These are phyloP conservation scores for Cyclanthera cordifolia DNA, from an alignment of 306 rosid species.

Conservation along the genomic window DNA sequence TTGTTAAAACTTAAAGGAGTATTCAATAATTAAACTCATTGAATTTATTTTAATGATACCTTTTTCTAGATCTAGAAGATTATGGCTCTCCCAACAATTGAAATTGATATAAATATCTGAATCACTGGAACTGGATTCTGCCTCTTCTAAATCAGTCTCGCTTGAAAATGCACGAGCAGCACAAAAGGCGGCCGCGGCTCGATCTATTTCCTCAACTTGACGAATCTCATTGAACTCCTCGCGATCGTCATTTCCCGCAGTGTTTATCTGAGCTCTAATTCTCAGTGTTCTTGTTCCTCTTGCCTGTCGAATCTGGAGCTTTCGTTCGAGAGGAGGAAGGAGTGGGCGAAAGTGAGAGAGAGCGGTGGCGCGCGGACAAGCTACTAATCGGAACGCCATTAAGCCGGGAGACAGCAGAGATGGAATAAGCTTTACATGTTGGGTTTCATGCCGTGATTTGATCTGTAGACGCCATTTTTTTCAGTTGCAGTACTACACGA, in stretches of 20 bases:
- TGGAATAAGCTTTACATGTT: background rate
- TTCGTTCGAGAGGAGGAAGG: background rate
- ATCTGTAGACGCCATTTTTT: background rate
- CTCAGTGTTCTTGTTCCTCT: slow-evolving; percentile 14
- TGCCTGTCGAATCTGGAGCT: background rate
- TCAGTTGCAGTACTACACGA: background rate
- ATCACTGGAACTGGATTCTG: slow-evolving; percentile 11
- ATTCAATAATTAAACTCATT: background rate
- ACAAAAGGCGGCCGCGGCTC: slow-evolving; percentile 81
- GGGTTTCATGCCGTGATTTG: background rate
- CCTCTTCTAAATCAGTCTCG: slow-evolving; percentile 15
- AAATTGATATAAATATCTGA: background rate
- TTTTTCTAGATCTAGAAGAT: slow-evolving; percentile 4
- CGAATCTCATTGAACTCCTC: slow-evolving; percentile 63
- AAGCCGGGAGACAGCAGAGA: background rate
- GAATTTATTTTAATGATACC: slow-evolving; percentile 22
- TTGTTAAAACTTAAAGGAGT: too few species aligned
- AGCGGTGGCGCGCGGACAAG: slow-evolving; percentile 18
- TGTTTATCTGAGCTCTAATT: slow-evolving; percentile 18
- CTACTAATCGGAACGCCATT: slow-evolving; percentile 44
- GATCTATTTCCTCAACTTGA: slow-evolving; percentile 57
- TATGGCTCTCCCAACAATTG: background rate
- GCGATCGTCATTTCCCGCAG: too few species aligned
- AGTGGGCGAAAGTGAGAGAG: slow-evolving; percentile 7
- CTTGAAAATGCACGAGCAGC: slow-evolving; percentile 49